Percentiles rank a stretch among this genome's conserved stretches.
Conservation (phyloP, 352 stramenopile species). For the Phytophthora crassamura region DNA sequence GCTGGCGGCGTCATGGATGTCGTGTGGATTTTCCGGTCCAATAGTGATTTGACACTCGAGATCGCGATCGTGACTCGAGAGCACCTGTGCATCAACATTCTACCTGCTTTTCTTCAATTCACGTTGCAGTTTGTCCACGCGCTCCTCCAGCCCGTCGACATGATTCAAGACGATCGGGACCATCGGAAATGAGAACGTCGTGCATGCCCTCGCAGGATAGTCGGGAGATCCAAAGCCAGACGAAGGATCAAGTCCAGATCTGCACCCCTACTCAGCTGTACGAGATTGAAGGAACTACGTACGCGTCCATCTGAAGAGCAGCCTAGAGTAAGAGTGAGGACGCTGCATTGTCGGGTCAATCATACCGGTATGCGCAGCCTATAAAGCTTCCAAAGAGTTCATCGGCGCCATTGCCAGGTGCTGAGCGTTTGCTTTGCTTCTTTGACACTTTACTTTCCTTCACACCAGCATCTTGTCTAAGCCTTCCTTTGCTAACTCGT, state of each 20-base stretch:
- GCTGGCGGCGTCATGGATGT: too few relatives aligned
- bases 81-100: too few relatives aligned
- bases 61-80: too few relatives aligned
- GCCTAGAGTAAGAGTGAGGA: not conserved
- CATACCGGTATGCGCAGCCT: too few relatives aligned
- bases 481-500: slow-evolving; percentile 28
- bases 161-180: not conserved
- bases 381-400: too few relatives aligned
- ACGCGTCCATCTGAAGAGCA: not conserved
- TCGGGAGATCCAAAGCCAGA: not conserved
- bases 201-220: not conserved
- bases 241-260: slow-evolving; percentile 1
- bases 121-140: slow-evolving; percentile 1
- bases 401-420: not conserved
- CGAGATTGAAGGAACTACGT: not conserved
- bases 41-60: too few relatives aligned
- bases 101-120: not conserved
- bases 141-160: slow-evolving; percentile 1
- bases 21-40: too few relatives aligned
- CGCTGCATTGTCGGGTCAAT: too few relatives aligned
- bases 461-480: slow-evolving; percentile 13
- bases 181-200: not conserved
- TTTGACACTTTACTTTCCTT: too few relatives aligned
- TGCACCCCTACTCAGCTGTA: not conserved
- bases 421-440: too few relatives aligned